Conservation (phyloP, 306 rosid genomes). For the Fagus crenata region DNA sequence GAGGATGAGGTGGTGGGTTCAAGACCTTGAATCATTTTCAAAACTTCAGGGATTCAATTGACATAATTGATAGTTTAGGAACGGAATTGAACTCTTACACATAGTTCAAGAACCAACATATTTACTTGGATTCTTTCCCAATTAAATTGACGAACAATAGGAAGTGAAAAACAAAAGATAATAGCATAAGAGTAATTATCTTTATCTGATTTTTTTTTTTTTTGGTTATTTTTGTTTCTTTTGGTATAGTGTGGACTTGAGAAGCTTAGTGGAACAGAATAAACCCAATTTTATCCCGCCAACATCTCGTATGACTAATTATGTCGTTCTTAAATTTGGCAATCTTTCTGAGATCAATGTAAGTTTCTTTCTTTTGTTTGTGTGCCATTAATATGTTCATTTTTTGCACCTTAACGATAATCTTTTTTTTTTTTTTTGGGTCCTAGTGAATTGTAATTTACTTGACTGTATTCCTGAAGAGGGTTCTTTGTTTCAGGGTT, state of each 20-base stretch:
- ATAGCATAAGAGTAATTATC: not conserved
- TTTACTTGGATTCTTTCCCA: too few relatives aligned
- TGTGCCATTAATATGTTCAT: not conserved
- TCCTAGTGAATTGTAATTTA: not conserved
- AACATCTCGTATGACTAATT: slow-evolving; percentile 87
- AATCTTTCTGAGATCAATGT: slow-evolving; percentile 57
- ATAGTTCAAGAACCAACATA: too few relatives aligned
- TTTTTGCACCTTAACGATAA: not conserved
- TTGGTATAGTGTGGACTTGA: slow-evolving; percentile 80
- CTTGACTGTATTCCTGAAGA: slow-evolving; percentile 16
- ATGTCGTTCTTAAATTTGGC: slow-evolving; percentile 82
- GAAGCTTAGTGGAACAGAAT: slow-evolving; percentile 88
- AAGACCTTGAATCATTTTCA: too few relatives aligned
- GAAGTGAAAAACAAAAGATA: not conserved
- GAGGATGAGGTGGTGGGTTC: too few relatives aligned
- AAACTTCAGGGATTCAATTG: too few relatives aligned
- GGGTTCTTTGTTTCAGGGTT: slow-evolving; percentile 54
- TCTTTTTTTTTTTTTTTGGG: not conserved
- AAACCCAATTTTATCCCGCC: slow-evolving; percentile 80
- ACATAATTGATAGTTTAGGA: too few relatives aligned
- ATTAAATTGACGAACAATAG: not conserved
- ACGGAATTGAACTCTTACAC: too few relatives aligned
- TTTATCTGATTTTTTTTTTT: slow-evolving; percentile 4
- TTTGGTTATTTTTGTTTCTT: slow-evolving; percentile 1
- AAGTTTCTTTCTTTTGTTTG: slow-evolving; percentile 17